Evolutionary conservation across 768 basidiomycete species (phyloP).

Genomic region (Lepiota brunneoincarnata): DNA sequence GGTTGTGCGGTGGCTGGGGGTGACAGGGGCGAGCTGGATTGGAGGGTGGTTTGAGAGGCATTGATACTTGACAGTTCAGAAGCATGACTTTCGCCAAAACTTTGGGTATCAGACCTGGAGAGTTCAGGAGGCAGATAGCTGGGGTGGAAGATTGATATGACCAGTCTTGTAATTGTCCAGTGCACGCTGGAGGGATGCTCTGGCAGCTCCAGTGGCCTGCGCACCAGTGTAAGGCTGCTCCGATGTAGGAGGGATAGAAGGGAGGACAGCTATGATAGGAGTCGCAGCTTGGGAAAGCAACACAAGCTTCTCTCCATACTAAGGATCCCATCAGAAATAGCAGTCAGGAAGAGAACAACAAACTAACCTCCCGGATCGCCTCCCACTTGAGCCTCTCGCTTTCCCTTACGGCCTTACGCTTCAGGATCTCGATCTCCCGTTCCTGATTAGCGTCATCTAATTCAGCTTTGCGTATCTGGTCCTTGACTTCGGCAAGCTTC

Average conservation of each 20-base stretch:
- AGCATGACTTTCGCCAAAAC: constrained; percentile 84
- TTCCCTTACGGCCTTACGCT: constrained; percentile 73
- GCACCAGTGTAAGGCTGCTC: constrained; percentile 57
- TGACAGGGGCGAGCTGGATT: constrained; percentile 21
- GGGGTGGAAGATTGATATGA: constrained; percentile 48
- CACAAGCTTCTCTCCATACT: constrained; percentile 83
- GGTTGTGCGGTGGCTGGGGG: constrained; percentile 16
- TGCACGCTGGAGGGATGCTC: constrained; percentile 74
- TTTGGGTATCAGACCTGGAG: constrained; percentile 68
- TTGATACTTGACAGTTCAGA: constrained; percentile 63
- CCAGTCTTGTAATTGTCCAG: constrained; percentile 79
- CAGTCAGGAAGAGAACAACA: constrained; percentile 3
- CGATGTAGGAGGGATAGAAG: constrained; percentile 61
- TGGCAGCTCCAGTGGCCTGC: constrained; percentile 62
- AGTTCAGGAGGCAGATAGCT: constrained; percentile 51
- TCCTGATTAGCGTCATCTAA: constrained; percentile 63
- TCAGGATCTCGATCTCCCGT: constrained; percentile 66
- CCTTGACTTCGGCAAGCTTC: constrained; percentile 67
- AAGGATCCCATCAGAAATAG: neutral
- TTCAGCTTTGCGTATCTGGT: constrained; percentile 65
- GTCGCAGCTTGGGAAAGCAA: constrained; percentile 70
- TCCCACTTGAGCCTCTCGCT: constrained; percentile 80
- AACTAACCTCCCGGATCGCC: constrained; percentile 70
- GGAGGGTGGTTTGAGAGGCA: constrained; percentile 22
- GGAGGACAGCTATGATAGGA: constrained; percentile 60